phyloP scores from a whole-genome alignment of 495 filamentous ascomycete species.

The Penicillium ochrochloron region DNA sequence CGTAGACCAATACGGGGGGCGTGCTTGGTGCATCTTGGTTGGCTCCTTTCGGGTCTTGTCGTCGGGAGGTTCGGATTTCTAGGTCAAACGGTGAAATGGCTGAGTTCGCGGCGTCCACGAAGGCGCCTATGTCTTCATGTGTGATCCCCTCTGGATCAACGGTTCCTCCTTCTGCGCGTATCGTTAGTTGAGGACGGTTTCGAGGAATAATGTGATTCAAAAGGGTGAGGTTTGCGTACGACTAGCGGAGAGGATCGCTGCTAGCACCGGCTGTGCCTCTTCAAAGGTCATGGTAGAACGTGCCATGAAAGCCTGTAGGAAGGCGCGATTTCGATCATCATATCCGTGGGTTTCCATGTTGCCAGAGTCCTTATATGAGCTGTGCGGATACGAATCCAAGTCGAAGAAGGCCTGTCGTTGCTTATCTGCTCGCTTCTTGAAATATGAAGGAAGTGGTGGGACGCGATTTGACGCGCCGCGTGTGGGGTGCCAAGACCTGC shows the following conservation, averaged over 20 bases:
- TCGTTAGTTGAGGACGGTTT: not conserved
- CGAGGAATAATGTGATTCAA: not conserved
- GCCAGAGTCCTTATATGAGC: not conserved
- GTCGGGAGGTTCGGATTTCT: constrained; percentile 75
- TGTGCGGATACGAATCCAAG: not conserved
- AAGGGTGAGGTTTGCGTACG: constrained; percentile 32
- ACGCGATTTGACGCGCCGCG: constrained; percentile 28
- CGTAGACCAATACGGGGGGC: constrained; percentile 57
- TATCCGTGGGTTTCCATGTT: constrained; percentile 32
- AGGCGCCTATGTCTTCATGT: constrained; percentile 66
- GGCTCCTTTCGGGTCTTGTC: constrained; percentile 53
- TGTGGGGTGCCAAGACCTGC: constrained; percentile 26
- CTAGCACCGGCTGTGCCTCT: constrained; percentile 73
- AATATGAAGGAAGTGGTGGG: constrained; percentile 13
- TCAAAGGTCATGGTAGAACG: constrained; percentile 74
- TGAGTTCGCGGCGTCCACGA: constrained; percentile 69
- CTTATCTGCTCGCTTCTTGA: not conserved
- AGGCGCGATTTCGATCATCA: constrained; percentile 82
- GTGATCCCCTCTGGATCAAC: constrained; percentile 63
- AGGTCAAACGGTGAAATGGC: constrained; percentile 80
- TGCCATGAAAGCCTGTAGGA: constrained; percentile 87
- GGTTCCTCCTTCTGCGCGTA: constrained; percentile 41
- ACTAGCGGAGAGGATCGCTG: constrained; percentile 69
- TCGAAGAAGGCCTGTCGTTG: not conserved
- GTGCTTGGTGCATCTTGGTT: constrained; percentile 16